A percentile compares a stretch with the other conserved stretches of the same genome.
phyloP scores from a whole-genome alignment of 192 early-diverging fungal species.

The Paraglomus brasilianum region DNA sequence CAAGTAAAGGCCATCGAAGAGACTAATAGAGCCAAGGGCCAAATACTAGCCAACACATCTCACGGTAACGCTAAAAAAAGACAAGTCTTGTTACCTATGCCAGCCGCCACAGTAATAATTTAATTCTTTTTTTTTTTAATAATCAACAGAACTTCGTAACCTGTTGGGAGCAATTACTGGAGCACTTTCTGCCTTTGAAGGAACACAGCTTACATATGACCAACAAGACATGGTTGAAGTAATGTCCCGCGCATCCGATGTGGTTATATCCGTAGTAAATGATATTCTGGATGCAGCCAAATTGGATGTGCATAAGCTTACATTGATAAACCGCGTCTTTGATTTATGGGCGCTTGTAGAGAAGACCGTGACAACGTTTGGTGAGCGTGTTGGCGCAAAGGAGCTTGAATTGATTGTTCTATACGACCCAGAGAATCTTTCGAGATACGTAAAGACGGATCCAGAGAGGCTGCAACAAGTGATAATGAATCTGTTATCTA shows the following conservation, averaged over 20 bases:
- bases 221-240: slow-evolving; percentile 47
- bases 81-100: neutral
- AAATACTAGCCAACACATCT: slow-evolving; percentile 45
- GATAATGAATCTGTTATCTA: slow-evolving; percentile 54
- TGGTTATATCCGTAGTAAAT: slow-evolving; percentile 42
- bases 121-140: neutral
- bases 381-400: slow-evolving; percentile 38
- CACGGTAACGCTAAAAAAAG: slow-evolving; percentile 37
- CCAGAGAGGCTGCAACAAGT: slow-evolving; percentile 42
- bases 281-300: slow-evolving; percentile 44
- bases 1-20: slow-evolving; percentile 39
- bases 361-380: slow-evolving; percentile 41
- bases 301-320: slow-evolving; percentile 42
- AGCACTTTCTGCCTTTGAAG: slow-evolving; percentile 41
- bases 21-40: slow-evolving; percentile 41
- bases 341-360: slow-evolving; percentile 41
- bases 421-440: slow-evolving; percentile 44
- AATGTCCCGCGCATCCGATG: slow-evolving; percentile 43
- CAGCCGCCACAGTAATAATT: neutral
- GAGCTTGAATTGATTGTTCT: slow-evolving; percentile 44
- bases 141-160: slow-evolving; percentile 24
- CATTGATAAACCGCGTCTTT: slow-evolving; percentile 43
- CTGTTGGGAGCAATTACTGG: slow-evolving; percentile 45
- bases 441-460: slow-evolving; percentile 39
- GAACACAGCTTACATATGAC: slow-evolving; percentile 39